A percentile compares a stretch with the other conserved stretches of the same genome.
phyloP scores from a whole-genome alignment of 106 monocot genomes.

The Gastrodia elata region DNA sequence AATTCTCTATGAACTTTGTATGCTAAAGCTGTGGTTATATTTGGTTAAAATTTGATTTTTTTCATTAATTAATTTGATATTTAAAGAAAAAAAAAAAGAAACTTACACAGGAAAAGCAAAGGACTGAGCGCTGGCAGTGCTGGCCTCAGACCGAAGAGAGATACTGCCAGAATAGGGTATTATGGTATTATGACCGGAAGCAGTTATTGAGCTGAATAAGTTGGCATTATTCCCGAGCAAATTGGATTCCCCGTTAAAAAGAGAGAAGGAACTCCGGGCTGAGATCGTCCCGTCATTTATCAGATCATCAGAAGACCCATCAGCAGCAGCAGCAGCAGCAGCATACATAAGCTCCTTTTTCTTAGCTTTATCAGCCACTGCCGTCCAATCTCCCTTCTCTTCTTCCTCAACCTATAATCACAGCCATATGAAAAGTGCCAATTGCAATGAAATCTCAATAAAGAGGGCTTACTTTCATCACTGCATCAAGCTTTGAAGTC shows the following conservation, averaged over 20 bases:
- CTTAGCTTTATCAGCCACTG: not conserved
- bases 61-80: no score
- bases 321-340: not conserved
- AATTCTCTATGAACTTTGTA: no score
- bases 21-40: no score
- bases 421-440: not conserved
- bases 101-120: constrained; percentile 45
- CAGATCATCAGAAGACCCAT: not conserved
- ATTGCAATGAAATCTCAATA: not conserved
- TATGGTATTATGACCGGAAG: constrained; percentile 44
- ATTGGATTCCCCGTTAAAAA: constrained; percentile 23
- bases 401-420: not conserved
- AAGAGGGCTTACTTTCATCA: not conserved
- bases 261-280: constrained; percentile 24
- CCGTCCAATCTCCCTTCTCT: not conserved
- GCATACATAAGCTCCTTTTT: not conserved
- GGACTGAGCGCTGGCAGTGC: not conserved
- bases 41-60: no score
- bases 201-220: constrained; percentile 22
- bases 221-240: constrained; percentile 21
- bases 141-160: not conserved
- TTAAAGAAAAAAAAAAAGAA: not conserved
- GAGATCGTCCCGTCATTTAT: constrained; percentile 14
- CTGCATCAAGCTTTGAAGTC: constrained; percentile 1
- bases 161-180: constrained; percentile 57